Base-by-base conservation (phyloP, 139 green algal genomes). In the Coccomyxa sp. region DNA sequence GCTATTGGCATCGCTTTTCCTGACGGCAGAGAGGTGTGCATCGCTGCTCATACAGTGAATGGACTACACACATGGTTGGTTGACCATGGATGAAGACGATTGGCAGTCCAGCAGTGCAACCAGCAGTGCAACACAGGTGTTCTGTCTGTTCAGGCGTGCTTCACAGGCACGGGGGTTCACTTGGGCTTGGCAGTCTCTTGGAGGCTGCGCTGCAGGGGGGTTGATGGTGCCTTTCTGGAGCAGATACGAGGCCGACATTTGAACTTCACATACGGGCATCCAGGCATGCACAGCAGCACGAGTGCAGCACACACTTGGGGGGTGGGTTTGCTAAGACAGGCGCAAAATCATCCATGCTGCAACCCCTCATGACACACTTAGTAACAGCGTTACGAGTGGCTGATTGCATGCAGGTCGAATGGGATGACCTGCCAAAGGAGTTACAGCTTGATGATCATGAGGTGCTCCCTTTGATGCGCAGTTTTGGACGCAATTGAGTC, bases 391-490 rank as follows among this genome's bases (percentile, higher is more conserved):
- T 7, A 51, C n/a, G 7, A 51, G 38, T 51, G 63, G 71, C 71
- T 45, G n/a, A 28, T 78, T 27, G 23, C 4, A 27, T 31, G 4
- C 82, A 85, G 84, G 84, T 84, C 51, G 84, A 87, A 45, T 75
- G 79, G 23, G 59, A 28, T 76, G 84, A 80, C 18, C 71, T 87
- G 38, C 58, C 71, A 27, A 84, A 82, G 32, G 63, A 80, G 38
- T 67, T 85, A 16, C 63, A 85, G 63, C 66, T 67, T 13, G 84
- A 88, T 51, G 84, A 88, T 51, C 76, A 82, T 58, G 84, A 88
- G 80, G 71, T 77, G 3, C 71, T 79, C 63, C 63, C 21, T 68
- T 68, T 68, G 16, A 21, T 71, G 63, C 4, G 63, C 18, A 28
- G 63, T 25, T 25, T 71, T 71, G 63, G 9, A 71, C 9, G 21